A percentile compares a stretch with the other conserved stretches of the same genome.
Evolutionary conservation across 192 early-diverging fungal species (phyloP).

Genomic region (Helicostylum pulchrum): DNA sequence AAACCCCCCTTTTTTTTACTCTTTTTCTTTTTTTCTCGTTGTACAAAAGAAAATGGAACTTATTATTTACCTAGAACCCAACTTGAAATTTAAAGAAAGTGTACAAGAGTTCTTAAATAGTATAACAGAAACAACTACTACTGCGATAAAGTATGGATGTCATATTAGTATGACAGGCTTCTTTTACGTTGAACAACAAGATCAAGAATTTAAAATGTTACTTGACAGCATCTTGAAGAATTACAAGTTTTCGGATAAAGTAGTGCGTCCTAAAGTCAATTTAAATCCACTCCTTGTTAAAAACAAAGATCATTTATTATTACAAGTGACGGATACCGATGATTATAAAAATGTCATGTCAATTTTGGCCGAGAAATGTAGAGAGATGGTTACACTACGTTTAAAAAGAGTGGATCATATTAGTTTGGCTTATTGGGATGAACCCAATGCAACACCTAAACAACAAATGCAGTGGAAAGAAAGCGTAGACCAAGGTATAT

Average conservation of each 20-base stretch:
- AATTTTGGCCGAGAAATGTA: background rate
- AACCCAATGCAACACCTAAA: constrained; percentile 1
- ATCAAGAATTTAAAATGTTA: background rate
- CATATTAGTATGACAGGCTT: constrained; percentile 20
- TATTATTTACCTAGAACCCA: constrained; percentile 21
- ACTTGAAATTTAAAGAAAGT: background rate
- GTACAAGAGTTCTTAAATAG: background rate
- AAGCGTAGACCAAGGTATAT: background rate
- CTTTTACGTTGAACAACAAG: background rate
- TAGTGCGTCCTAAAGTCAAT: background rate
- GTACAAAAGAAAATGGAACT: background rate
- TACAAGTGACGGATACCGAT: background rate
- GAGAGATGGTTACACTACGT: background rate
- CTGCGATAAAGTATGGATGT: constrained; percentile 8
- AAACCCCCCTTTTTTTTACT: background rate
- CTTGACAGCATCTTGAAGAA: background rate
- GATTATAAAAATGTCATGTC: background rate
- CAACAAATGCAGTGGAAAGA: background rate
- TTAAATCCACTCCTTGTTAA: background rate
- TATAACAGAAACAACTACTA: background rate
- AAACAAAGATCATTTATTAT: background rate
- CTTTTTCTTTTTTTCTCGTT: background rate
- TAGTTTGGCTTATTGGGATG: constrained; percentile 26
- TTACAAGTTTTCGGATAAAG: background rate
- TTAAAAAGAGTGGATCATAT: constrained; percentile 14